Evolutionary conservation across 2,329 filamentous ascomycete genomes (phyloP).

Genomic region (Helotiales sp.): DNA sequence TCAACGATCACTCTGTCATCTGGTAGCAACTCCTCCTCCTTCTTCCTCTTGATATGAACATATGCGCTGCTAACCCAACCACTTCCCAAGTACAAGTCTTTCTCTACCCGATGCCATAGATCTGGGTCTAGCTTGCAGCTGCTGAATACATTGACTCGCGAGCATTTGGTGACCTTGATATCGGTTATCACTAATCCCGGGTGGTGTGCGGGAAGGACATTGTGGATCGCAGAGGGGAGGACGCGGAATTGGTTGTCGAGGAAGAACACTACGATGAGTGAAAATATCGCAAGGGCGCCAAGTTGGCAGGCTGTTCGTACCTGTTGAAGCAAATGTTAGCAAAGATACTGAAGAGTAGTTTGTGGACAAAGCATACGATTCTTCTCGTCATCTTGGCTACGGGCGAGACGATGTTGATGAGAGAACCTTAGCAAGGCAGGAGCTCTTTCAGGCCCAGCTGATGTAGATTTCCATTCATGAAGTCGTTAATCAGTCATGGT

Average conservation of each 20-base stretch:
- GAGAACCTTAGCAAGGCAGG: constrained; percentile 3
- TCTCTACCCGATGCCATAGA: constrained; percentile 66
- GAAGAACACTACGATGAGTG: constrained; percentile 60
- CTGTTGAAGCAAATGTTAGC: constrained; percentile 34
- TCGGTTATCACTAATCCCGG: constrained; percentile 70
- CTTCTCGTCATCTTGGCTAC: constrained; percentile 34
- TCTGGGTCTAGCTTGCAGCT: constrained; percentile 59
- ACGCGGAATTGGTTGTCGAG: constrained; percentile 70
- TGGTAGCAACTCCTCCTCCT: constrained; percentile 63
- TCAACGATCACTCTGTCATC: constrained; percentile 66
- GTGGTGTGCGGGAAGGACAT: constrained; percentile 67
- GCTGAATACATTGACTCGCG: constrained; percentile 57
- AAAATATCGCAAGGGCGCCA: constrained; percentile 40
- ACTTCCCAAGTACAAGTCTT: constrained; percentile 66
- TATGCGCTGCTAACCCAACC: constrained; percentile 67
- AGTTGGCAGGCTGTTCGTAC: constrained; percentile 42
- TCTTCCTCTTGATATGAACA: constrained; percentile 67
- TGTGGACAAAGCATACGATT: constrained; percentile 31
- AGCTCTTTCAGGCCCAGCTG: constrained; percentile 3
- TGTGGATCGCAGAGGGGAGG: constrained; percentile 67
- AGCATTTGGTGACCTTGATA: constrained; percentile 65
- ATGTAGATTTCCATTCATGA: constrained; percentile 19
- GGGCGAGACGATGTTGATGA: constrained; percentile 6
- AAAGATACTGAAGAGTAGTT: not conserved
- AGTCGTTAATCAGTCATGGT: constrained; percentile 15